Conservation (phyloP, 441 rosid genomes). For the Dalechampia spathulata region DNA sequence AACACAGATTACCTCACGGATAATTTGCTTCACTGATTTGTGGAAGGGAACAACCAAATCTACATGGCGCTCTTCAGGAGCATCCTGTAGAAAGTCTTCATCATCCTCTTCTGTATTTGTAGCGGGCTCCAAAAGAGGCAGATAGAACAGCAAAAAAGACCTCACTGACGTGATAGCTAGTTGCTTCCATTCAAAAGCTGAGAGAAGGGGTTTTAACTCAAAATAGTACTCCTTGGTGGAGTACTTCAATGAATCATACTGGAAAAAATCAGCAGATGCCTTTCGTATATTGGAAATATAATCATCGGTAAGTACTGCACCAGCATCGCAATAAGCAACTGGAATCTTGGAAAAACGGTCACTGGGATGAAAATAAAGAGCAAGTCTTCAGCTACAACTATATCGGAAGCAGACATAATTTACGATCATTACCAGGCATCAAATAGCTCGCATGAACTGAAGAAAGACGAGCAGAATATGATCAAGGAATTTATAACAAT, state of each 20-base stretch:
- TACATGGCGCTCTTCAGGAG: slow-evolving; percentile 33
- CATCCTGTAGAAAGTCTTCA: slow-evolving; percentile 55
- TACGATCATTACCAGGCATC: neutral
- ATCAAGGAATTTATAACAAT: neutral
- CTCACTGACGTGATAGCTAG: slow-evolving; percentile 78
- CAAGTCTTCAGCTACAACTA: slow-evolving; percentile 10
- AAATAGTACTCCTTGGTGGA: slow-evolving; percentile 60
- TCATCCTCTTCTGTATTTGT: slow-evolving; percentile 48
- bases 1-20: slow-evolving; percentile 59
- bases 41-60: slow-evolving; percentile 81
- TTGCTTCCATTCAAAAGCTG: slow-evolving; percentile 75
- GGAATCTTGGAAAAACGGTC: slow-evolving; percentile 39
- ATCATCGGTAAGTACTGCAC: slow-evolving; percentile 51
- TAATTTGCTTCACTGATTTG: slow-evolving; percentile 77
- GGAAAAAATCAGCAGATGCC: slow-evolving; percentile 33
- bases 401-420: neutral
- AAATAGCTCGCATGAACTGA: neutral
- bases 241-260: slow-evolving; percentile 35
- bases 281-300: slow-evolving; percentile 40
- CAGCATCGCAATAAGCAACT: slow-evolving; percentile 86
- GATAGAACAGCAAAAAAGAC: slow-evolving; percentile 67
- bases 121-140: slow-evolving; percentile 88
- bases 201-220: slow-evolving; percentile 67
- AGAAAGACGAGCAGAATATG: neutral
- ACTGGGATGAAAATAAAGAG: slow-evolving; percentile 28